A percentile compares a stretch with the other conserved stretches of the same genome.
These are phyloP conservation scores for Drosera capensis DNA, from an alignment of 148 eudicot genomes.

Conservation along the genomic window DNA sequence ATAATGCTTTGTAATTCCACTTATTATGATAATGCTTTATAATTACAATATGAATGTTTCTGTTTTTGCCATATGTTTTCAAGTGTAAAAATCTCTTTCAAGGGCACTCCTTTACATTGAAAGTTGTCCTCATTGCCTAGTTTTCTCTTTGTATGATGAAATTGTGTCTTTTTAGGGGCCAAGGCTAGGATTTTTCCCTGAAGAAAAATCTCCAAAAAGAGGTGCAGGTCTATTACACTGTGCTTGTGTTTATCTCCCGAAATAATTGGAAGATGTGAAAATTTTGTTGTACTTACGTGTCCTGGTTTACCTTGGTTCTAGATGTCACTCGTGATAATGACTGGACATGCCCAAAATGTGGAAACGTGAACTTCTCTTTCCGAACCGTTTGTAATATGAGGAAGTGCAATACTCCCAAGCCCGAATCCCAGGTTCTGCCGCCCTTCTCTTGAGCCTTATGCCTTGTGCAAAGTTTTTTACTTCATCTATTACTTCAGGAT, in stretches of 20 bases:
- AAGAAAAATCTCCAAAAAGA: conserved; percentile 48
- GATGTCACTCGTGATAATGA: conserved; percentile 83
- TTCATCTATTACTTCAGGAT: not conserved
- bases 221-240: conserved; percentile 18
- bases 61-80: too few species aligned
- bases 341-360: conserved; percentile 95
- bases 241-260: too few species aligned
- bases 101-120: too few species aligned
- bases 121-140: not conserved
- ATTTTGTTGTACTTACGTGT: conserved; percentile 1
- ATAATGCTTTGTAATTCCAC: too few species aligned
- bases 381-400: conserved; percentile 95
- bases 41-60: too few species aligned
- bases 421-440: conserved; percentile 66
- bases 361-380: conserved; percentile 91
- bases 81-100: too few species aligned
- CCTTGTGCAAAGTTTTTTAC: not conserved
- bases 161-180: conserved; percentile 37
- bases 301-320: conserved; percentile 8
- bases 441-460: not conserved
- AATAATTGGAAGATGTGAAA: too few species aligned
- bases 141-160: not conserved
- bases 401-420: conserved; percentile 93
- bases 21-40: too few species aligned
- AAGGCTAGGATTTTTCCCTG: conserved; percentile 60